Conservation (phyloP, 371 early-diverging fungal genomes). For the Coemansia sp. region DNA sequence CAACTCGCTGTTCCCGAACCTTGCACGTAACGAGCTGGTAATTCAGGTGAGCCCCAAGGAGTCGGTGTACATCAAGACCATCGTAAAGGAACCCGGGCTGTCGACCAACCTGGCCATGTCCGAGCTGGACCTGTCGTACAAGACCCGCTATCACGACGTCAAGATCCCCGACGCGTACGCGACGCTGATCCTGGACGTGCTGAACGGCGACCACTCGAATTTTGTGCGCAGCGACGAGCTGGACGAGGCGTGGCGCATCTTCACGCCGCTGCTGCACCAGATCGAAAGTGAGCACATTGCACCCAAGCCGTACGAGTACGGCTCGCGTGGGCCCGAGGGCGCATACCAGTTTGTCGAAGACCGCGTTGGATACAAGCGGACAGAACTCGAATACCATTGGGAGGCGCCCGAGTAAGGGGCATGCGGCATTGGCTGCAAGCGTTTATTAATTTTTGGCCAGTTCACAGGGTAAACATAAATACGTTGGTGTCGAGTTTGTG, state of each 20-base stretch:
- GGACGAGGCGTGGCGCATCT: conserved; percentile 95
- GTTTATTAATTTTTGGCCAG: background rate
- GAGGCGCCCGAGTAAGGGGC: conserved; percentile 30
- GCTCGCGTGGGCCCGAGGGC: conserved; percentile 84
- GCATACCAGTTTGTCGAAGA: conserved; percentile 57
- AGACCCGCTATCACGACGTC: conserved; percentile 75
- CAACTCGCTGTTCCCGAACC: conserved; percentile 69
- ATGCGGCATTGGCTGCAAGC: background rate
- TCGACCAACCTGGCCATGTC: conserved; percentile 63
- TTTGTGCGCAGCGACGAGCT: conserved; percentile 97
- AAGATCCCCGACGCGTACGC: conserved; percentile 97
- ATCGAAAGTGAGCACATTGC: conserved; percentile 75
- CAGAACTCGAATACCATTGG: conserved; percentile 45
- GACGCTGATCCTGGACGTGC: conserved; percentile 84
- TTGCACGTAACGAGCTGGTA: conserved; percentile 92
- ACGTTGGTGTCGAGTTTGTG: too few relatives aligned
- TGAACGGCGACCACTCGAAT: conserved; percentile 91
- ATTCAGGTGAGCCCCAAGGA: conserved; percentile 94
- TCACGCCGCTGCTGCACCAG: conserved; percentile 90
- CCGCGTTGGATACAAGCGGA: conserved; percentile 45
- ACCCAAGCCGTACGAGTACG: conserved; percentile 76
- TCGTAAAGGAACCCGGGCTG: conserved; percentile 89
- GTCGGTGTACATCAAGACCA: conserved; percentile 96
- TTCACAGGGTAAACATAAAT: background rate
- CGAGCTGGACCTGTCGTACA: conserved; percentile 91